A percentile compares a stretch with the other conserved stretches of the same genome.
phyloP scores from a whole-genome alignment of 176 grass and related monocot species.

The Cenchrus fungigraminus region DNA sequence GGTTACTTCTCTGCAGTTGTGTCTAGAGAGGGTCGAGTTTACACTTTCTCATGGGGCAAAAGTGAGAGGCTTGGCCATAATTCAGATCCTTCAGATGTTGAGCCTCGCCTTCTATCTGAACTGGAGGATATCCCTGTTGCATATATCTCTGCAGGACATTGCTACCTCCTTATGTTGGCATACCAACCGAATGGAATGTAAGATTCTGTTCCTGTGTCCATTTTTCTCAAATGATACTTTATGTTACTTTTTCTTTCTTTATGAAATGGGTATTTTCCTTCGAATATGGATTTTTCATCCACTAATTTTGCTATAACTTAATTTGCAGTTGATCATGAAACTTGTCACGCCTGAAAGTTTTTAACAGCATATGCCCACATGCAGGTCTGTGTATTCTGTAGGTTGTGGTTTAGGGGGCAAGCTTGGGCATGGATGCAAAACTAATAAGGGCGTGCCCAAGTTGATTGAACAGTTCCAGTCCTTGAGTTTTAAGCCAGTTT shows the following conservation, averaged over 20 bases:
- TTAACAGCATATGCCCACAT: background rate
- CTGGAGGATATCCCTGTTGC: constrained; percentile 63
- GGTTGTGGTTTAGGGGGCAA: constrained; percentile 85
- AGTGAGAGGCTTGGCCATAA: constrained; percentile 58
- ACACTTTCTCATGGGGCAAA: constrained; percentile 71
- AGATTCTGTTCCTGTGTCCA: constrained; percentile 24
- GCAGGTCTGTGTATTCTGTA: constrained; percentile 82
- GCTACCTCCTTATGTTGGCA: constrained; percentile 73
- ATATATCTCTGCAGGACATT: constrained; percentile 71
- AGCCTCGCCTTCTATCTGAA: constrained; percentile 57
- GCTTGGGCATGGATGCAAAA: constrained; percentile 67
- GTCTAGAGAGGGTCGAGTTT: constrained; percentile 70
- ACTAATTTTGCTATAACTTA: background rate
- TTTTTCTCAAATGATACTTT: background rate
- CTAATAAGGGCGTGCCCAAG: constrained; percentile 41
- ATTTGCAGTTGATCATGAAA: background rate
- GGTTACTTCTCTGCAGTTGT: constrained; percentile 73
- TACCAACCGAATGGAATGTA: constrained; percentile 67
- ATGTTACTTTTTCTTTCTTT: background rate
- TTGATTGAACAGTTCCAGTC: constrained; percentile 65
- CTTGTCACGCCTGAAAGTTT: background rate
- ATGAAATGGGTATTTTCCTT: background rate
- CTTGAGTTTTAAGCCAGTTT: constrained; percentile 58
- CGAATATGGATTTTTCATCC: background rate
- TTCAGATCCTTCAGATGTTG: constrained; percentile 53